Evolutionary conservation across 148 eudicot species (phyloP), one percentile per base, ranked within the genome.

Genomic region (Cornus kousa): DNA sequence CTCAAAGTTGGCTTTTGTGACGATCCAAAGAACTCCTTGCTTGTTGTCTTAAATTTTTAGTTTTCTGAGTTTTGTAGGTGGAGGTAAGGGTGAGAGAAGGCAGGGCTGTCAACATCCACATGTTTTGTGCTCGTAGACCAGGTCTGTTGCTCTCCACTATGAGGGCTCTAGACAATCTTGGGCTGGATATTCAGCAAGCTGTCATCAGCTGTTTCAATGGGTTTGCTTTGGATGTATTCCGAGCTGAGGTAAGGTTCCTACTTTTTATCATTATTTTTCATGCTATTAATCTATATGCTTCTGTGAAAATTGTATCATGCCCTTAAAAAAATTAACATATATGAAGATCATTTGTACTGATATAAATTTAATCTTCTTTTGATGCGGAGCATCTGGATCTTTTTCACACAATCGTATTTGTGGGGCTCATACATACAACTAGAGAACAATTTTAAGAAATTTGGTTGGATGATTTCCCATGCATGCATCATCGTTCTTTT

Each of bases 181-280:
- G 95, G 72, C 78, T 91, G 74, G 93, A 91, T 77, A 83, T 91
- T 80, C 95, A 91, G 78, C 92, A 91, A 84, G 93, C 91, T 74
- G 95, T 89, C 68, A 89, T 89, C 71, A 91, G 95, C 77, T 90
- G 95, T 83, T 91, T 91, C 83, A 88, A 91, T 79, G 95, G 95
- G 40, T 91, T 91, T 81, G 91, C 90, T 48, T 78, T 91, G 88
- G 95, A 91, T 80, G 86, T 91, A 48, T 91, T 90, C 76, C 87
- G 90, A 71, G 95, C 95, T 1, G 91, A 91, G 93, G 95, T 91
- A 82, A 69, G 33, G 24, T 62, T 50, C 68, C 20, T 23, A 11
- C 5, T 12, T 53, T 20, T 19, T 31, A 19, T 10, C 13, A 9
- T 67, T 12, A 3, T 32, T 57, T 57, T 71, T 70, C 70, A 53